phyloP scores from a whole-genome alignment of 2,329 filamentous ascomycete genomes.

The Penicillium freii region DNA sequence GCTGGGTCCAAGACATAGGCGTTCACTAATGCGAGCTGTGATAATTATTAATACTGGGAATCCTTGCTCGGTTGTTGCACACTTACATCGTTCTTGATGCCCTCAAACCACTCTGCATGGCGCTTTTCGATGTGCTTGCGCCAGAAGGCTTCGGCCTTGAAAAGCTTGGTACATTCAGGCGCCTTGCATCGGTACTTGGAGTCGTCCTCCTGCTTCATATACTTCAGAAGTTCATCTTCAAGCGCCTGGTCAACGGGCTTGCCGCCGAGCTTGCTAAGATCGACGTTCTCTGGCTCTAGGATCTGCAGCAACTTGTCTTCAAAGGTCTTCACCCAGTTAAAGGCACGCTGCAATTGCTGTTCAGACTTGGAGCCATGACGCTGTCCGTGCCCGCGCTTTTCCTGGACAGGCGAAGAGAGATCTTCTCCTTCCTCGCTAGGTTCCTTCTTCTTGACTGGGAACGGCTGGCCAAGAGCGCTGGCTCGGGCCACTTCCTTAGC shows the following conservation, averaged over 20 bases:
- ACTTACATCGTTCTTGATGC: conserved; percentile 77
- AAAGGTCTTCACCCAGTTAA: conserved; percentile 98
- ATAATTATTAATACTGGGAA: conserved; percentile 7
- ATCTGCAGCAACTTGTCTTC: conserved; percentile 95
- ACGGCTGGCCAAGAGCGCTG: conserved; percentile 76
- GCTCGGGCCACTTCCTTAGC: conserved; percentile 83
- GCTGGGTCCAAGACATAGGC: conserved; percentile 91
- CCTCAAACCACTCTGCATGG: conserved; percentile 81
- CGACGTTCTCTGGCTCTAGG: conserved; percentile 81
- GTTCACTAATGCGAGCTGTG: conserved; percentile 83
- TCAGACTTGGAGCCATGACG: conserved; percentile 73
- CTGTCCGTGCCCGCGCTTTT: conserved; percentile 71
- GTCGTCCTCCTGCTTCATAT: conserved; percentile 95
- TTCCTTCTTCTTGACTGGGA: conserved; percentile 77
- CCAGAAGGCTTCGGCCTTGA: conserved; percentile 98
- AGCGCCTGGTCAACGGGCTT: conserved; percentile 81
- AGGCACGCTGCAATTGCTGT: conserved; percentile 88
- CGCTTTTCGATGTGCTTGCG: conserved; percentile 97
- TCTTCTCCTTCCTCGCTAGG: conserved; percentile 63
- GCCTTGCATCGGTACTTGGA: conserved; percentile 96
- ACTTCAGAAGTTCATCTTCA: conserved; percentile 80
- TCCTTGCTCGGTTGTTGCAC: neutral
- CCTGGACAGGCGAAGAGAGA: conserved; percentile 63
- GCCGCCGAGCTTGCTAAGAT: conserved; percentile 87
- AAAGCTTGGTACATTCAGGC: conserved; percentile 91